These are phyloP conservation scores for Irpex sp. DNA, from an alignment of 1,284 basidiomycete genomes.

Conservation along the genomic window DNA sequence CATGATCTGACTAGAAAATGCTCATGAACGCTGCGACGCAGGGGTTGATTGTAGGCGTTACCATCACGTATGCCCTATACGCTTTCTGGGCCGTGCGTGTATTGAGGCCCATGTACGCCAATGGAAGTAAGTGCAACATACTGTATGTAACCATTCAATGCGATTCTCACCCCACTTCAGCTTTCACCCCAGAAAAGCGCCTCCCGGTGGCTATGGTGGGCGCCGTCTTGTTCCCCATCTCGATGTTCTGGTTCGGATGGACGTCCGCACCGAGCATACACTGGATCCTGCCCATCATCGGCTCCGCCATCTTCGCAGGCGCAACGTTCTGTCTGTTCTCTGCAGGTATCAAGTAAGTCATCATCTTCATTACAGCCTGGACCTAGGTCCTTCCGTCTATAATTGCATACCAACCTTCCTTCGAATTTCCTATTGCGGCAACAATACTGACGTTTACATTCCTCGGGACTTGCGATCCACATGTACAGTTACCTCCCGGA, in stretches of 20 bases:
- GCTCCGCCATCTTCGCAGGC: constrained; percentile 18
- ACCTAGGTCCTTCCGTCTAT: not conserved
- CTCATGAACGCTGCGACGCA: not conserved
- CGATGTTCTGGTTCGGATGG: constrained; percentile 36
- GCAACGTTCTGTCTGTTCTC: constrained; percentile 31
- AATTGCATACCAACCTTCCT: constrained; percentile 5
- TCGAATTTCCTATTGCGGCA: constrained; percentile 25
- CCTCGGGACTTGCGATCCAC: not conserved
- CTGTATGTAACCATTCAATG: no score
- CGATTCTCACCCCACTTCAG: not conserved
- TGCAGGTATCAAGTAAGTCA: constrained; percentile 11
- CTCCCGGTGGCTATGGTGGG: not conserved
- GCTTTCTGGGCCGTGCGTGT: no score
- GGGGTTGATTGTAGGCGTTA: not conserved
- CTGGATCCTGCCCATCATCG: constrained; percentile 28
- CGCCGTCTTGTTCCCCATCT: not conserved
- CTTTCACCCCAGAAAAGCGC: not conserved
- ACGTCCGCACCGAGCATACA: constrained; percentile 28
- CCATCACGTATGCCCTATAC: not conserved
- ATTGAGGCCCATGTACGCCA: no score
- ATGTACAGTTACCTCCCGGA: constrained; percentile 6
- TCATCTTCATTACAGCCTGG: not conserved
- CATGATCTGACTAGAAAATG: no score
- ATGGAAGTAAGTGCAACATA: no score
- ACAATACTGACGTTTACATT: not conserved